Percentiles rank a stretch among this genome's conserved stretches.
phyloP scores from a whole-genome alignment of 495 filamentous ascomycete species.

The Cairneyella variabilis region DNA sequence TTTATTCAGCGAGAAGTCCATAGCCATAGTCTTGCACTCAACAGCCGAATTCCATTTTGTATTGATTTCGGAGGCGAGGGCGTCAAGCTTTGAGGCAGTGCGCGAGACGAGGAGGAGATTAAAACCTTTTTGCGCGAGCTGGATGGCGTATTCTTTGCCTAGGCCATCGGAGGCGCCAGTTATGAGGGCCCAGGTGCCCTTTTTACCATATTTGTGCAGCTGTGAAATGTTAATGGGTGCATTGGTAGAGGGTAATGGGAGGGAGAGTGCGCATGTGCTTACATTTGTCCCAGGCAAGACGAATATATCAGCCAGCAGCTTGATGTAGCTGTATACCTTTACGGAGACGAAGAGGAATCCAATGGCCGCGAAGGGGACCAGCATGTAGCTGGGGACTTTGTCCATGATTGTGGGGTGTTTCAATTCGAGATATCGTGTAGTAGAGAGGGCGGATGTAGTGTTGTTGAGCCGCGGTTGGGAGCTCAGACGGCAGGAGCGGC shows the following conservation, averaged over 20 bases:
- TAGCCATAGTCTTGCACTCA: slow-evolving; percentile 71
- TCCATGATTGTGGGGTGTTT: too few species aligned
- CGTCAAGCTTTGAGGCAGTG: slow-evolving; percentile 80
- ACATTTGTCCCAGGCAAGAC: slow-evolving; percentile 62
- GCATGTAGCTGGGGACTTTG: slow-evolving; percentile 4
- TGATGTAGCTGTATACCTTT: slow-evolving; percentile 56
- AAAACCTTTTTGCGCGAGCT: slow-evolving; percentile 87
- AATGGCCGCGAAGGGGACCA: slow-evolving; percentile 32
- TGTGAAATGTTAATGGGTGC: slow-evolving; percentile 28
- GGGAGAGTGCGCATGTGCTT: slow-evolving; percentile 21
- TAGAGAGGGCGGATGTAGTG: too few species aligned
- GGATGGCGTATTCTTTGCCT: slow-evolving; percentile 91
- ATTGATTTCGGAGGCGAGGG: slow-evolving; percentile 71
- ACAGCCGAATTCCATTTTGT: slow-evolving; percentile 49
- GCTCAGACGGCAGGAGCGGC: too few species aligned
- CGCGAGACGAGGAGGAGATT: slow-evolving; percentile 92
- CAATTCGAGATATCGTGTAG: too few species aligned
- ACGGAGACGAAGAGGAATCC: slow-evolving; percentile 56
- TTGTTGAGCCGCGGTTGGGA: too few species aligned
- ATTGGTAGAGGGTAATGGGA: neutral
- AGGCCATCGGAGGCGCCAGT: slow-evolving; percentile 96
- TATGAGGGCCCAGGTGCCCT: slow-evolving; percentile 90
- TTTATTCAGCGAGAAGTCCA: slow-evolving; percentile 83
- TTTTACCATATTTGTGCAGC: slow-evolving; percentile 87
- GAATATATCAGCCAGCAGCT: slow-evolving; percentile 70